Evolutionary conservation across 352 stramenopile species (phyloP).

Genomic region (Vaucheria bursata): DNA sequence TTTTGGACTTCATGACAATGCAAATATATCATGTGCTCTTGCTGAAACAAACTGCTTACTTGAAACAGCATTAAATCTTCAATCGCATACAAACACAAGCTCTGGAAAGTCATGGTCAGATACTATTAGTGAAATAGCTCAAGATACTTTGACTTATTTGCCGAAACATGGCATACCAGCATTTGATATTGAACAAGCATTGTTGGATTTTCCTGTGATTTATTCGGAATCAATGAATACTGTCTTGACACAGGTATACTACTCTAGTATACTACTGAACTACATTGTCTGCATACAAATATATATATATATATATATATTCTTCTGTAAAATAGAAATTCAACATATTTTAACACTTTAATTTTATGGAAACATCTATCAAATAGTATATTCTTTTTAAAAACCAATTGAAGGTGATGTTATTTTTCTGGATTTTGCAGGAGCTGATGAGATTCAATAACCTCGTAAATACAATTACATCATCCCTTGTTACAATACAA

Average conservation of each 20-base stretch:
- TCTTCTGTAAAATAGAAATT: too few relatives aligned
- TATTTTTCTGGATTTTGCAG: conserved; percentile 53
- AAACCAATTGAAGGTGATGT: too few relatives aligned
- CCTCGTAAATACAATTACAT: conserved; percentile 63
- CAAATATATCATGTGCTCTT: conserved; percentile 84
- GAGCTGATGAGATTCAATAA: conserved; percentile 81
- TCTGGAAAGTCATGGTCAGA: conserved; percentile 77
- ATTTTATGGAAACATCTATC: too few relatives aligned
- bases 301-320: too few relatives aligned
- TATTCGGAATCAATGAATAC: conserved; percentile 92
- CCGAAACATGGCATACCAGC: conserved; percentile 46
- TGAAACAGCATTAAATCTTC: conserved; percentile 73
- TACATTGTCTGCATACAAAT: too few relatives aligned
- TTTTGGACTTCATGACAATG: conserved; percentile 86
- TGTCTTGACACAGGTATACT: conserved; percentile 61
- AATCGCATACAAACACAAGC: conserved; percentile 67
- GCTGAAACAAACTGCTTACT: conserved; percentile 82
- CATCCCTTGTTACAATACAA: conserved; percentile 72
- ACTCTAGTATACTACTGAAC: too few relatives aligned
- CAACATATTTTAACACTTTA: too few relatives aligned
- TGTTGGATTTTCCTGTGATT: conserved; percentile 72
- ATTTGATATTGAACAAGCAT: conserved; percentile 79
- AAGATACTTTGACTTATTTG: conserved; percentile 63
- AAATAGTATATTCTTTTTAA: too few relatives aligned
- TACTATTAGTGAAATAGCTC: conserved; percentile 66